Base-by-base conservation (phyloP, 1,139 yeast genomes). In the Geotrichum reessii region DNA sequence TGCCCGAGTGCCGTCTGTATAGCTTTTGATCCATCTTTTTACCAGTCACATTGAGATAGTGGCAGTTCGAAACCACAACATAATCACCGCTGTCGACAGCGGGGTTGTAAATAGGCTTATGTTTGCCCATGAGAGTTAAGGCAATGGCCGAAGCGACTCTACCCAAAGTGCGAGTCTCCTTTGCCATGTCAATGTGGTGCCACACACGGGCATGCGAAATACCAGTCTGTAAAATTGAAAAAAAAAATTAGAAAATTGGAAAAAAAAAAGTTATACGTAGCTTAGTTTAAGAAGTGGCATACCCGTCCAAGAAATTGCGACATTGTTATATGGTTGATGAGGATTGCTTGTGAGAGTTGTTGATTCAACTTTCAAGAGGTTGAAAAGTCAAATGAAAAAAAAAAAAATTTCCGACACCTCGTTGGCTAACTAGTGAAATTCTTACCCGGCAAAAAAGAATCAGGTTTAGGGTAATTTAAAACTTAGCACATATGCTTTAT, bases 161-260 rank as follows among this genome's bases (percentile, higher is more conserved):
- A 71, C 99, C 99, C 56, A 95, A 76, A 0, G 97, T 85, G 69
- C 99, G 82, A 49, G 78, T 74, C 60, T 93, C 99, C 53, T 83
- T 81, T 19, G 96, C 90, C 55, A 90, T 82, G 70, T 93, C 98
- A 44, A 95, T 88, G 70, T 92, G 97, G 71, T 92, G 98, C 99
- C 99, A 93, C 52, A 87, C 81, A 65, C 96, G 81, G 52, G 96
- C 87, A 66, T 88, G 84, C 5, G 96, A 90, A 33, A 86, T 78
- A 9, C 84, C 87, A 6, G 91, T 81, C 73, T 78, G 60, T 27
- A 21, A 17, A n/a, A 9, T 52, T 28, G 25, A 47, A 37, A 17
- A 40, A 33, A 19, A 21, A 27, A 50, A 21, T 28, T 28, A 17
- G n/a, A 27, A 19, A 49, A 47, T 33, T 24, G n/a, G n/a, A n/a